Percentiles rank a stretch among this genome's conserved stretches.
Conservation (phyloP, 306 rosid species). For the Citrullus amarus region DNA sequence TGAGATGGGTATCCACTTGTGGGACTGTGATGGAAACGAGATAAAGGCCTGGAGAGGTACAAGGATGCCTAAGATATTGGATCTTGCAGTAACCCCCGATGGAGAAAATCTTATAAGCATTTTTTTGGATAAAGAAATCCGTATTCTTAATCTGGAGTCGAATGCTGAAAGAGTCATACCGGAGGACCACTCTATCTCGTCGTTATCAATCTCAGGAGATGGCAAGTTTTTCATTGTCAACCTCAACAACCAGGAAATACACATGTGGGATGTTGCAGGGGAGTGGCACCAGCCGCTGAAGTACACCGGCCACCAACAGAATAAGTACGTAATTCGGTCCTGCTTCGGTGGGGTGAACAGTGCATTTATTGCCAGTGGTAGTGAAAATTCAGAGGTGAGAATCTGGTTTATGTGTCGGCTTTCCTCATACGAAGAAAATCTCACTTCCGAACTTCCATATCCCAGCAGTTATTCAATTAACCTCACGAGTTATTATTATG, state of each 20-base stretch:
- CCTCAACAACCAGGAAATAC: constrained; percentile 83
- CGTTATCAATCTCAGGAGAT: constrained; percentile 58
- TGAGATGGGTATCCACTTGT: constrained; percentile 77
- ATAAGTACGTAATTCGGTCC: constrained; percentile 73
- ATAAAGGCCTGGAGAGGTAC: constrained; percentile 72
- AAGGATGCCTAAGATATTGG: constrained; percentile 80
- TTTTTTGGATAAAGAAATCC: constrained; percentile 63
- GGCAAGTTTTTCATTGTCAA: constrained; percentile 70
- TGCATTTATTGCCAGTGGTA: constrained; percentile 76
- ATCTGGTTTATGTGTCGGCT: not conserved
- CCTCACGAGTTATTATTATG: constrained; percentile 9
- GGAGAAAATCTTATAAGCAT: constrained; percentile 73
- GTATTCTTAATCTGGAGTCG: constrained; percentile 48
- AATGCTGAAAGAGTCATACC: constrained; percentile 54
- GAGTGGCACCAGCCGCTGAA: constrained; percentile 49
- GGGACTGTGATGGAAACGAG: constrained; percentile 78
- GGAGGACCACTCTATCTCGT: constrained; percentile 54
- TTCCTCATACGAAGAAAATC: not conserved
- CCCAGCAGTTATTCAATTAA: not conserved
- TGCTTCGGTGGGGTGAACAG: constrained; percentile 79
- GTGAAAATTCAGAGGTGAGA: constrained; percentile 73
- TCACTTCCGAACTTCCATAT: not conserved
- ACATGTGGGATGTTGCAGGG: constrained; percentile 83
- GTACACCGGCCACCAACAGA: constrained; percentile 50
- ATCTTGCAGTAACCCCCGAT: constrained; percentile 73